Conservation (phyloP, 2,329 filamentous ascomycete genomes). For the Colletotrichum sp. region DNA sequence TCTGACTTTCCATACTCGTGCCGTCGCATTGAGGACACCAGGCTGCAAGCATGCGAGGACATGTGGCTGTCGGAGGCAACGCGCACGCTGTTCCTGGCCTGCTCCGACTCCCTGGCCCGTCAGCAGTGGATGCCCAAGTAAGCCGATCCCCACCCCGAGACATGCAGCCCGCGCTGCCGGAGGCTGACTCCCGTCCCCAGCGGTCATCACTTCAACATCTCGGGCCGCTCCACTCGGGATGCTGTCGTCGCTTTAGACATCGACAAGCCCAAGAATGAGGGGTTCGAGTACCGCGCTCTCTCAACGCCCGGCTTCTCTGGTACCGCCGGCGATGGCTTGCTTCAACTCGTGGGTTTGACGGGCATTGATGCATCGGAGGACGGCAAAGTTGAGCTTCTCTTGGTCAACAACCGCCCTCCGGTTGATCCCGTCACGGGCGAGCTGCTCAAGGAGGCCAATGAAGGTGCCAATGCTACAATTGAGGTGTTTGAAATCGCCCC, state of each 20-base stretch:
- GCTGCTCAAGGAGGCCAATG: conserved; percentile 65
- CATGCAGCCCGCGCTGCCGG: background rate
- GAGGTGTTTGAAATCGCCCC: conserved; percentile 42
- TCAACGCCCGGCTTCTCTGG: conserved; percentile 32
- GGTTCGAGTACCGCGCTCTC: conserved; percentile 27
- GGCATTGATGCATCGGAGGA: conserved; percentile 28
- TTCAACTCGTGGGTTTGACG: conserved; percentile 34
- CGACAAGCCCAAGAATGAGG: conserved; percentile 27
- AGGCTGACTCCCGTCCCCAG: background rate
- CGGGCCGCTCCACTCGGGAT: conserved; percentile 33
- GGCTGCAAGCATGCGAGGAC: conserved; percentile 33
- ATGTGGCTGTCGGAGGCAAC: conserved; percentile 35
- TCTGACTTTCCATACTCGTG: conserved; percentile 33
- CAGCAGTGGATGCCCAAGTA: conserved; percentile 31
- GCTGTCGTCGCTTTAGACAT: conserved; percentile 36
- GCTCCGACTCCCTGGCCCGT: conserved; percentile 26
- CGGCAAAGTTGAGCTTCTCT: conserved; percentile 23
- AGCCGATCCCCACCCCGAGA: background rate
- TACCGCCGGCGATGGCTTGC: conserved; percentile 32
- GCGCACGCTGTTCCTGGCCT: conserved; percentile 34
- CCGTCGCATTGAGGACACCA: conserved; percentile 29
- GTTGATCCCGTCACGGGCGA: conserved; percentile 25
- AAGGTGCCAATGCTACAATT: conserved; percentile 64
- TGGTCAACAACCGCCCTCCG: conserved; percentile 30
- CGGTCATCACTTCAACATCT: conserved; percentile 26